Evolutionary conservation across 2,329 filamentous ascomycete genomes (phyloP).

Genomic region (Colletotrichum sp.): DNA sequence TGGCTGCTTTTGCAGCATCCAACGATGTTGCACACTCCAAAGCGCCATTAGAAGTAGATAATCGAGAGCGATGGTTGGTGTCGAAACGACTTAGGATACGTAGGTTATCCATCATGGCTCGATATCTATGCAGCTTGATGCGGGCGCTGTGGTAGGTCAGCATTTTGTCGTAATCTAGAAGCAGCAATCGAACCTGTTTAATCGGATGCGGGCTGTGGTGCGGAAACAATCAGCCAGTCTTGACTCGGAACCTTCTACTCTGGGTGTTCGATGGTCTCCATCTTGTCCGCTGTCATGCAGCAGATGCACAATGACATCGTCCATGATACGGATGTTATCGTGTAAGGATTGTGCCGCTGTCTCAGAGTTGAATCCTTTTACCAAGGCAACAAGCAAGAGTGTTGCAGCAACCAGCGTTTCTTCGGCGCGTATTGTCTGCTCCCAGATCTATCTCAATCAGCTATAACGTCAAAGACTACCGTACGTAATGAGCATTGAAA

Average conservation of each 20-base stretch:
- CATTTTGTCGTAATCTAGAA: fast-evolving
- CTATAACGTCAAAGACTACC: neutral
- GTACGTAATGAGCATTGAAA: neutral
- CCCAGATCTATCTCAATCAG: neutral
- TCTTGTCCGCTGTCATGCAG: neutral
- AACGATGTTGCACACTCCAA: neutral
- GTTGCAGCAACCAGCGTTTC: neutral
- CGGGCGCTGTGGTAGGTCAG: neutral
- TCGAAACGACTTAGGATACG: neutral
- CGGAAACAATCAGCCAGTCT: neutral
- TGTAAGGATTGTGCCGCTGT: neutral
- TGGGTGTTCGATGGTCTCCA: neutral
- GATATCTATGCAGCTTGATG: neutral
- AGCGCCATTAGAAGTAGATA: fast-evolving
- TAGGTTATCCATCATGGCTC: neutral
- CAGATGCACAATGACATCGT: neutral
- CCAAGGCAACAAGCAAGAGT: neutral
- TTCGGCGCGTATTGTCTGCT: neutral
- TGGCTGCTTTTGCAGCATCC: neutral
- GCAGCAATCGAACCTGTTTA: neutral
- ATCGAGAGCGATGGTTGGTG: neutral
- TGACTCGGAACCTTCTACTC: neutral
- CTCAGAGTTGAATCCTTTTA: neutral
- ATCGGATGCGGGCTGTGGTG: neutral
- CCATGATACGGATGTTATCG: neutral